Evolutionary conservation across 306 rosid species (phyloP).

Genomic region (Gleditsia sinensis): DNA sequence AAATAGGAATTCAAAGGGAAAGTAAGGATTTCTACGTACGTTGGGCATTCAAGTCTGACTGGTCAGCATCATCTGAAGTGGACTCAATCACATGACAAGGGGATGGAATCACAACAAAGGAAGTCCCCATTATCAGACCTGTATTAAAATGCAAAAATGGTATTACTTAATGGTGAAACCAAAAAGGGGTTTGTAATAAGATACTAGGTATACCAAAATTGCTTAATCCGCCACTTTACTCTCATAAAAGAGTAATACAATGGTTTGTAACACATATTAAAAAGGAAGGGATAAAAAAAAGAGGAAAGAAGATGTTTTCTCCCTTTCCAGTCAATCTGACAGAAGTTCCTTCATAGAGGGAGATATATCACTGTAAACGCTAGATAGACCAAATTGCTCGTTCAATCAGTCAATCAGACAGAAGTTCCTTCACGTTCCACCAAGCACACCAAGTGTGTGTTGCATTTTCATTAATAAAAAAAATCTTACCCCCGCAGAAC

Average conservation of each 20-base stretch:
- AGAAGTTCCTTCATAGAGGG: neutral
- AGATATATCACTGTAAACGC: slow-evolving; percentile 1
- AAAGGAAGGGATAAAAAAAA: slow-evolving; percentile 1
- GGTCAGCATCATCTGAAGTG: slow-evolving; percentile 53
- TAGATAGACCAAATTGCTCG: slow-evolving; percentile 9
- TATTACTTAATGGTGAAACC: slow-evolving; percentile 15
- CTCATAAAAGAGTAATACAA: slow-evolving; percentile 19
- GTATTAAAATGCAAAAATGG: slow-evolving; percentile 36
- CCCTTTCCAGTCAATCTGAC: slow-evolving; percentile 19
- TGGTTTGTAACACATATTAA: slow-evolving; percentile 1
- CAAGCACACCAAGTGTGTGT: neutral
- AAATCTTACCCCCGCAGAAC: neutral
- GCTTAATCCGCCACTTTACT: slow-evolving; percentile 7
- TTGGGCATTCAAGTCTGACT: slow-evolving; percentile 58
- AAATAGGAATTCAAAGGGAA: slow-evolving; percentile 29
- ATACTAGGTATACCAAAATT: slow-evolving; percentile 17
- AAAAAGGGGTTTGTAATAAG: neutral
- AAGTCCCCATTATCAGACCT: slow-evolving; percentile 70
- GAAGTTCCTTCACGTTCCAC: slow-evolving; percentile 21
- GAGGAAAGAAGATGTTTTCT: too few relatives aligned
- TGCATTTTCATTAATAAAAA: slow-evolving; percentile 16
- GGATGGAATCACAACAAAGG: slow-evolving; percentile 64
- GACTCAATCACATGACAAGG: slow-evolving; percentile 50
- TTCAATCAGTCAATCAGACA: slow-evolving; percentile 32
- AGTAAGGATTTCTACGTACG: slow-evolving; percentile 48